Evolutionary conservation across 345 rosid species (phyloP).

Genomic region (Pseudoturritis turrita): DNA sequence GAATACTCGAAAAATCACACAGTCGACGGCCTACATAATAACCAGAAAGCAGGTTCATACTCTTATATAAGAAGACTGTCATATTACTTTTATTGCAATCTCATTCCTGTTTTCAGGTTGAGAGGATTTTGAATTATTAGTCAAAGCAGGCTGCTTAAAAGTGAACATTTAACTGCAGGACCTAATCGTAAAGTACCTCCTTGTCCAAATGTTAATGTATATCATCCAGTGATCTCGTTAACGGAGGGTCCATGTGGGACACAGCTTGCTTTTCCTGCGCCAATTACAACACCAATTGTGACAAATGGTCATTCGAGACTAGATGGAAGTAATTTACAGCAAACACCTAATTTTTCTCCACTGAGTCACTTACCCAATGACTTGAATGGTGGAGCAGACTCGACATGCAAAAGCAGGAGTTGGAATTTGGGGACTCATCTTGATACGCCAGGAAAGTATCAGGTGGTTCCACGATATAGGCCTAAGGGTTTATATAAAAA

Average conservation of each 20-base stretch:
- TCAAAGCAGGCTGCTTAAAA: background rate
- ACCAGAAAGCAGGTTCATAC: slow-evolving; percentile 63
- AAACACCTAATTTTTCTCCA: slow-evolving; percentile 38
- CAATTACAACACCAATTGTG: slow-evolving; percentile 46
- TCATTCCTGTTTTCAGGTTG: background rate
- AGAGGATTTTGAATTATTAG: background rate
- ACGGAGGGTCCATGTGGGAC: slow-evolving; percentile 57
- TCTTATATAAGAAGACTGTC: background rate
- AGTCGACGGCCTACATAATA: slow-evolving; percentile 34
- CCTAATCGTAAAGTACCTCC: slow-evolving; percentile 41
- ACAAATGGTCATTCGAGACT: slow-evolving; percentile 52
- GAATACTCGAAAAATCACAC: slow-evolving; percentile 47
- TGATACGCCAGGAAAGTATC: slow-evolving; percentile 66
- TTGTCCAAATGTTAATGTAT: slow-evolving; percentile 38
- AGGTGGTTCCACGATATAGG: slow-evolving; percentile 74
- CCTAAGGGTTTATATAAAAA: slow-evolving; percentile 58
- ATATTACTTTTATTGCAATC: background rate
- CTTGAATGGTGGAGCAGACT: slow-evolving; percentile 50
- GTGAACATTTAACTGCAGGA: slow-evolving; percentile 42
- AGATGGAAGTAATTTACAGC: slow-evolving; percentile 41
- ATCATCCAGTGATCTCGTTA: slow-evolving; percentile 38
- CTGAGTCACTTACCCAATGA: slow-evolving; percentile 45
- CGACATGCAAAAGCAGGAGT: slow-evolving; percentile 40
- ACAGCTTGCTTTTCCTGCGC: slow-evolving; percentile 41
- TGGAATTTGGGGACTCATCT: slow-evolving; percentile 57